phyloP scores from a whole-genome alignment of 163 green algal species.

The Volvox carteri region DNA sequence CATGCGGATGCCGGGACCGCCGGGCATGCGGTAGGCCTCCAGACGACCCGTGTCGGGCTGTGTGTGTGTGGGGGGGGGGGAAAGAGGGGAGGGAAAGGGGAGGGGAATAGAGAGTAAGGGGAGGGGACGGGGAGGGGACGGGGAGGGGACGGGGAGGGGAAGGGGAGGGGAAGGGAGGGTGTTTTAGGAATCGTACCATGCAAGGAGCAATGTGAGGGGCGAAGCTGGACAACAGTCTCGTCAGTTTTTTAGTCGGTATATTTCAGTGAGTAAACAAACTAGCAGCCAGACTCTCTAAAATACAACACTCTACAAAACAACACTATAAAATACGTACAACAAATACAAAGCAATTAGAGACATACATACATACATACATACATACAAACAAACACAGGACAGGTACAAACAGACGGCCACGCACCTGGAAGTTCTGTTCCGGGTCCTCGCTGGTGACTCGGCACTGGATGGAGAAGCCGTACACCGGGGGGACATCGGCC shows the following conservation, averaged over 20 bases:
- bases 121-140: neutral
- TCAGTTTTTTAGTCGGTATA: too few relatives aligned
- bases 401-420: too few relatives aligned
- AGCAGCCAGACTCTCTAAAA: too few relatives aligned
- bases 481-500: conserved; percentile 73
- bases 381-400: too few relatives aligned
- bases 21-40: conserved; percentile 90
- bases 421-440: conserved; percentile 85
- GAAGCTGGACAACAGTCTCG: too few relatives aligned
- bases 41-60: conserved; percentile 90
- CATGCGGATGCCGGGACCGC: conserved; percentile 91
- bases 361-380: too few relatives aligned
- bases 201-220: too few relatives aligned
- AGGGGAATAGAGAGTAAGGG: neutral
- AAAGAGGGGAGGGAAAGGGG: neutral
- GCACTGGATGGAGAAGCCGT: conserved; percentile 93
- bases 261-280: too few relatives aligned
- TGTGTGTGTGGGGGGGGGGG: neutral
- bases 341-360: too few relatives aligned
- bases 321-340: too few relatives aligned
- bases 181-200: too few relatives aligned
- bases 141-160: neutral
- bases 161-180: neutral
- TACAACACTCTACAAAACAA: too few relatives aligned
- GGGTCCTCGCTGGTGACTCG: conserved; percentile 94